Conservation (phyloP, 163 green algal species). For the Chlamydomonas reinhardtii region DNA sequence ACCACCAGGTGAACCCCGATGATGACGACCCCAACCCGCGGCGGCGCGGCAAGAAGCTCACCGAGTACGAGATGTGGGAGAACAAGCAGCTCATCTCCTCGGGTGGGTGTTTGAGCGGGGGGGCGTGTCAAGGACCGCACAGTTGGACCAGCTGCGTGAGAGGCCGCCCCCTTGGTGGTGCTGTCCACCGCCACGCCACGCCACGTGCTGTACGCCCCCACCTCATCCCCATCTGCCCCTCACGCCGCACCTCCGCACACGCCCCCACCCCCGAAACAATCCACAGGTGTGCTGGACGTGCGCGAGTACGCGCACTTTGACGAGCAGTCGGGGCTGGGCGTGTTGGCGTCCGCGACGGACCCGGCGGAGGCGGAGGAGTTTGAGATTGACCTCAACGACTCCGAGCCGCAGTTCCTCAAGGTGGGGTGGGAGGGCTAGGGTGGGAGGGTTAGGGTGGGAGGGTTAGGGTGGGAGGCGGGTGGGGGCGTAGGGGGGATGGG, state of each 20-base stretch:
- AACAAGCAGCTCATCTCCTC: slow-evolving; percentile 91
- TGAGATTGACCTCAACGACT: slow-evolving; percentile 98
- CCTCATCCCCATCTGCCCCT: too few relatives aligned
- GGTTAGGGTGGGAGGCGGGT: background rate
- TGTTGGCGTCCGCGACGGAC: slow-evolving; percentile 57
- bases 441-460: background rate
- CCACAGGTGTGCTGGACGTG: slow-evolving; percentile 87
- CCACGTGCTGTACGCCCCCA: too few relatives aligned
- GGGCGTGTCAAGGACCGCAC: too few relatives aligned
- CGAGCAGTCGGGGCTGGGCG: slow-evolving; percentile 73
- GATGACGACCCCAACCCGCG: slow-evolving; percentile 67
- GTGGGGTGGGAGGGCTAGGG: background rate
- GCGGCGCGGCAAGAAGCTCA: slow-evolving; percentile 83
- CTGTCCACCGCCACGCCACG: too few relatives aligned
- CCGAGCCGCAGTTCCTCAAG: slow-evolving; percentile 94
- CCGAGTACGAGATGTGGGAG: slow-evolving; percentile 94
- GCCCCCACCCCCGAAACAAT: too few relatives aligned
- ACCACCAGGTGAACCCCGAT: slow-evolving; percentile 56
- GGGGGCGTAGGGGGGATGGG: background rate
- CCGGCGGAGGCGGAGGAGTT: slow-evolving; percentile 93
- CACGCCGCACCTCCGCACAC: background rate
- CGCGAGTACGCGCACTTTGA: slow-evolving; percentile 93
- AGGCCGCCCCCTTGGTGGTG: too few relatives aligned
- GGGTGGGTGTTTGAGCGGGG: slow-evolving; percentile 67
- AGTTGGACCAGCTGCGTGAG: too few relatives aligned